A percentile compares a stretch with the other conserved stretches of the same genome.
Evolutionary conservation across 1,284 basidiomycete species (phyloP).

Genomic region (Pyrrhoderma lamaoense): DNA sequence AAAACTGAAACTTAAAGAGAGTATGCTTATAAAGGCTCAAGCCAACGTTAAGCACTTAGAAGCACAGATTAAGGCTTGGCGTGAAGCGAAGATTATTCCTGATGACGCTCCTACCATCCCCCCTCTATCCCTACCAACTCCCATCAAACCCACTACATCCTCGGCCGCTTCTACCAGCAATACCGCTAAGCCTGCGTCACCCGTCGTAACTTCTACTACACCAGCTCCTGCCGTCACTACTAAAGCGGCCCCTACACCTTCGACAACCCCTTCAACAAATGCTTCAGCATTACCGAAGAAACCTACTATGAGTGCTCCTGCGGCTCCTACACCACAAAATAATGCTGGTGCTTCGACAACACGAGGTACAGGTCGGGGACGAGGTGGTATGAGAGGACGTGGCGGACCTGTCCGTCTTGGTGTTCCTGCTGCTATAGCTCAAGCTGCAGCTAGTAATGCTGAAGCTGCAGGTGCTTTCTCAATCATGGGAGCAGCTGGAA

Average conservation of each 20-base stretch:
- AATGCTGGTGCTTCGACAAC: slow-evolving; percentile 3
- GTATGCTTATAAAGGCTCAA: slow-evolving; percentile 51
- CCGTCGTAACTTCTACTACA: slow-evolving; percentile 20
- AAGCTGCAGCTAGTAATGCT: slow-evolving; percentile 18
- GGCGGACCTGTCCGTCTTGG: slow-evolving; percentile 29
- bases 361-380: slow-evolving; percentile 1
- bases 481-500: slow-evolving; percentile 61
- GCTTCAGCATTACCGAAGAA: slow-evolving; percentile 23
- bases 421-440: slow-evolving; percentile 31
- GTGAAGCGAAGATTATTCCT: slow-evolving; percentile 40
- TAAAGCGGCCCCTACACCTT: slow-evolving; percentile 17
- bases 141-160: slow-evolving; percentile 15
- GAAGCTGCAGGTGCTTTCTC: slow-evolving; percentile 34
- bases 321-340: background rate
- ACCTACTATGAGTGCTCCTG: slow-evolving; percentile 16
- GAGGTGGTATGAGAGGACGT: slow-evolving; percentile 20
- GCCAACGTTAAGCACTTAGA: slow-evolving; percentile 59
- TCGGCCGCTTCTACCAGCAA: background rate
- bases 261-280: slow-evolving; percentile 11
- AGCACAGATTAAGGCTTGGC: slow-evolving; percentile 49
- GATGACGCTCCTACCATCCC: slow-evolving; percentile 18
- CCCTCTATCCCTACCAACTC: slow-evolving; percentile 16
- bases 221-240: slow-evolving; percentile 21
- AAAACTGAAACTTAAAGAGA: slow-evolving; percentile 63
- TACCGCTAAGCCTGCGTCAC: slow-evolving; percentile 12